Base-by-base conservation (phyloP, 306 rosid species). In the Sesbania bispinosa region DNA sequence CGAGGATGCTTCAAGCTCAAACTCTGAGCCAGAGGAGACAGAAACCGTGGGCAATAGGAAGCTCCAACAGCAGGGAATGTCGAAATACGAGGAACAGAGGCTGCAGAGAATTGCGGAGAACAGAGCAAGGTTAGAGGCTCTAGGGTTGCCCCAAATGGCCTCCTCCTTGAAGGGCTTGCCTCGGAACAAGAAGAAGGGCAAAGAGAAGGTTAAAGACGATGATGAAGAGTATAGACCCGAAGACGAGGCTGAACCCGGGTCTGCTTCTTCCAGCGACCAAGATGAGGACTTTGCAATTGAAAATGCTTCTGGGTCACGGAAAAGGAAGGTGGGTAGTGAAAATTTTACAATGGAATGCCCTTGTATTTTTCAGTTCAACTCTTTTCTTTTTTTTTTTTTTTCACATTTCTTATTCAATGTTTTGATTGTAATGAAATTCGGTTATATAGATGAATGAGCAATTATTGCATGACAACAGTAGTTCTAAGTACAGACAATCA, bases 51-150 rank as follows among this genome's bases (percentile, higher is more conserved):
- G 13, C 24, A 60, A 52, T 29, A 66, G 20, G 2, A 55, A 65
- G 33, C 30, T 9, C 45, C 61, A 20, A 18, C 54, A 3, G 30
- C 67, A 64, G 6, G 46, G 45, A 6, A 27, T 74, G 4, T 20
- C 88, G 18, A 86, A 87, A 54, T 90, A 89, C 75, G 97, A 90
- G 86, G 81, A 86, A 55, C 97, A 85, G 75, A 86, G 96, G 85
- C 82, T 82, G 1, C 80, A 83, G 5, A 84, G 92, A 76, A 94
- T 90, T 18, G 86, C 90, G 10, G 95, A 87, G 74, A 94, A 90
- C 89, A 86, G 62, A 81, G 88, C 84, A 0, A 90, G 87, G 64
- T 81, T 94, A 81, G 88, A 86, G 73, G 97, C 98, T 47, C 46
- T 94, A 48, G 95, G 96, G 5, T 70, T 94, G 60, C 80, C 80